These are phyloP conservation scores for Pseudogymnoascus sp. DNA, from an alignment of 2,329 filamentous ascomycete species.

Conservation along the genomic window DNA sequence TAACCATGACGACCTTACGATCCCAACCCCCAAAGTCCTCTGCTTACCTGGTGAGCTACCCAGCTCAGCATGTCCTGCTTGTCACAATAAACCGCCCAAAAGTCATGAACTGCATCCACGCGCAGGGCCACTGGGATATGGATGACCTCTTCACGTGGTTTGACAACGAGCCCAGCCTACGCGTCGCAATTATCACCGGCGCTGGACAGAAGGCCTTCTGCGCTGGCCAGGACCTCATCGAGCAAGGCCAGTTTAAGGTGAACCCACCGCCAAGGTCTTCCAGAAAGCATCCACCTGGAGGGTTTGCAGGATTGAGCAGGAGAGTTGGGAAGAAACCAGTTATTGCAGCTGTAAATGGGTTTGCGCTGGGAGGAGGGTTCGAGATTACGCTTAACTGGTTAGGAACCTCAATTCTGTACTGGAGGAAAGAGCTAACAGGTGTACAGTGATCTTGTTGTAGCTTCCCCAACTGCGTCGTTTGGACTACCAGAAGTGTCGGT, in stretches of 20 bases:
- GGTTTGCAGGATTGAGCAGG: constrained; percentile 61
- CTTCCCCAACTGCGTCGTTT: constrained; percentile 52
- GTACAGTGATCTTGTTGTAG: constrained; percentile 65
- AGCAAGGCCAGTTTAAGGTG: constrained; percentile 13
- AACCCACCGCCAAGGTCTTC: constrained; percentile 22
- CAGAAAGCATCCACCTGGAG: constrained; percentile 30
- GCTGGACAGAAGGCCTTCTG: constrained; percentile 56
- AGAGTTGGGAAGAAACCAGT: constrained; percentile 65
- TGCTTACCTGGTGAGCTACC: constrained; percentile 33
- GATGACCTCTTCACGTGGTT: constrained; percentile 49
- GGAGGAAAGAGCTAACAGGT: constrained; percentile 42
- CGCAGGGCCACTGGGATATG: constrained; percentile 32
- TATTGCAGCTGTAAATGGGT: constrained; percentile 70
- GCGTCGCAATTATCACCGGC: constrained; percentile 58
- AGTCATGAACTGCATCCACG: constrained; percentile 40
- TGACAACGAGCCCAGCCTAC: constrained; percentile 51
- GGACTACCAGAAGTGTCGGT: constrained; percentile 63
- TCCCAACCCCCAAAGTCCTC: constrained; percentile 18
- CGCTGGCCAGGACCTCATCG: constrained; percentile 57
- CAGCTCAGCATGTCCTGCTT: constrained; percentile 47
- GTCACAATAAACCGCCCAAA: constrained; percentile 50
- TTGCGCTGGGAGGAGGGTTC: constrained; percentile 67
- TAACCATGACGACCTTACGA: constrained; percentile 15
- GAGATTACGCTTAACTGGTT: constrained; percentile 45
- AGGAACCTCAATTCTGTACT: background rate